Conservation (phyloP, 345 rosid genomes). For the Sonneratia caseolaris region DNA sequence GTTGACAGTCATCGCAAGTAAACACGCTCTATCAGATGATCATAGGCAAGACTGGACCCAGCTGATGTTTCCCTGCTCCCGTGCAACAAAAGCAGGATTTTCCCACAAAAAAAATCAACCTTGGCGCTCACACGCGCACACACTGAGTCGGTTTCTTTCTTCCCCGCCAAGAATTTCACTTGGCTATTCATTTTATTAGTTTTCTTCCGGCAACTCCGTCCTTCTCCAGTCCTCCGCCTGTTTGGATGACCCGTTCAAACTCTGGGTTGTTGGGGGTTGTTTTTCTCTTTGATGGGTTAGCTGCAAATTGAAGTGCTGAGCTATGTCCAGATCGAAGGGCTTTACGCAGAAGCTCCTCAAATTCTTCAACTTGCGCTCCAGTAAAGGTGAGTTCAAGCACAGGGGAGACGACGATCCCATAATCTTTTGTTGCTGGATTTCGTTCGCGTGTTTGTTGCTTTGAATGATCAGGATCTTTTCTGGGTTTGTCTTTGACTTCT, state of each 20-base stretch:
- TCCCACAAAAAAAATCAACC: background rate
- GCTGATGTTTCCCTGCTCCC: background rate
- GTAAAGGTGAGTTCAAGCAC: constrained; percentile 30
- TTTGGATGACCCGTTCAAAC: background rate
- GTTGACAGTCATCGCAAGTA: background rate
- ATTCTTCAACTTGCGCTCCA: constrained; percentile 38
- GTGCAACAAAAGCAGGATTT: background rate
- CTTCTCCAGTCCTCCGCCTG: background rate
- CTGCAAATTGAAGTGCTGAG: constrained; percentile 6
- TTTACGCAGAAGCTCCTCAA: constrained; percentile 41
- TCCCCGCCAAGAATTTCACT: background rate
- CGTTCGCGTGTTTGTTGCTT: background rate
- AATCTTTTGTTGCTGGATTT: background rate
- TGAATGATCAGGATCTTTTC: background rate
- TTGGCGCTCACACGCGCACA: background rate
- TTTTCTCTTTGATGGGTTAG: background rate
- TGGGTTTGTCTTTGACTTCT: constrained; percentile 6
- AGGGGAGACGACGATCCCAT: background rate
- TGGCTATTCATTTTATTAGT: no score
- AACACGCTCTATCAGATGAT: background rate
- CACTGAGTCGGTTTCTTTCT: background rate
- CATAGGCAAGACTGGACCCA: background rate
- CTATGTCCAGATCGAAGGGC: constrained; percentile 39
- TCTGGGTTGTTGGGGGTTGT: background rate
- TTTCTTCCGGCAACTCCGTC: no score